These are phyloP conservation scores for Cryptococcus floricola DNA, from an alignment of 1,284 basidiomycete species.

Conservation along the genomic window DNA sequence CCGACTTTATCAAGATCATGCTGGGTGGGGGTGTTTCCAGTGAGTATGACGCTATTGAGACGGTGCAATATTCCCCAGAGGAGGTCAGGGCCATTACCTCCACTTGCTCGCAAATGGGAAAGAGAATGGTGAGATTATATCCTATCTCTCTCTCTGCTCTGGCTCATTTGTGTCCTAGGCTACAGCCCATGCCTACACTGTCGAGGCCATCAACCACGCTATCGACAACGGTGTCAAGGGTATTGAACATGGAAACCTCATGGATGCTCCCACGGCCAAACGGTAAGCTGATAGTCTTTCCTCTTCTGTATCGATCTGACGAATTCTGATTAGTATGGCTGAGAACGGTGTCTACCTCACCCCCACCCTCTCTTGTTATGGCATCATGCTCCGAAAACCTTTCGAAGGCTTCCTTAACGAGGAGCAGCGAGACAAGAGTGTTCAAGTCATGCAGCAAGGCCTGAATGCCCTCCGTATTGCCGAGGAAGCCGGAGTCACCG, in stretches of 20 bases:
- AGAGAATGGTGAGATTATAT: slow-evolving; percentile 38
- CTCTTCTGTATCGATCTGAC: neutral
- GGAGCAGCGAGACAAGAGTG: neutral
- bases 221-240: slow-evolving; percentile 40
- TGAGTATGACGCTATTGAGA: slow-evolving; percentile 54
- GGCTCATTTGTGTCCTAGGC: neutral
- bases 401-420: neutral
- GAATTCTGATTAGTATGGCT: slow-evolving; percentile 35
- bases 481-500: slow-evolving; percentile 28
- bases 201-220: slow-evolving; percentile 24
- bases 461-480: slow-evolving; percentile 26
- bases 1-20: slow-evolving; percentile 52
- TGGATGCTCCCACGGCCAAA: slow-evolving; percentile 17
- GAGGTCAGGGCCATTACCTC: slow-evolving; percentile 54
- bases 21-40: slow-evolving; percentile 53
- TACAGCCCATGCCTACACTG: slow-evolving; percentile 26
- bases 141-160: neutral
- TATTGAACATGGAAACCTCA: slow-evolving; percentile 53
- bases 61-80: slow-evolving; percentile 53
- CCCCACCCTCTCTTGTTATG: slow-evolving; percentile 53
- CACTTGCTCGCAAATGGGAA: slow-evolving; percentile 52
- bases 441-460: slow-evolving; percentile 31
- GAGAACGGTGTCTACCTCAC: slow-evolving; percentile 50
- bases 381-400: slow-evolving; percentile 52
- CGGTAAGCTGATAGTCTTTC: neutral